Conservation (phyloP, 2,329 filamentous ascomycete species). For the Diaporthe humulicola region DNA sequence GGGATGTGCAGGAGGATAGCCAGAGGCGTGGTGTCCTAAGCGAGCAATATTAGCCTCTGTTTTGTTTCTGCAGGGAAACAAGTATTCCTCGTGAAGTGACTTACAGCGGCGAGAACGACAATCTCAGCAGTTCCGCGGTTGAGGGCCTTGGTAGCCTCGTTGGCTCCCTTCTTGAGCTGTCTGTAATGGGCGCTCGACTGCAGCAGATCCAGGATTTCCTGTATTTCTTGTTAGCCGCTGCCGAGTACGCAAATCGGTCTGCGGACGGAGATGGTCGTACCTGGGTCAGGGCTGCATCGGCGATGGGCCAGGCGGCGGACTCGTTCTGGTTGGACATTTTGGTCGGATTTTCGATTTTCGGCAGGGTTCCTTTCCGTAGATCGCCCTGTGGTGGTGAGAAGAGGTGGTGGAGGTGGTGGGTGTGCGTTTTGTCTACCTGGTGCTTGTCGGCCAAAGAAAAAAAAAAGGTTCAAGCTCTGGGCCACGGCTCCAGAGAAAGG, state of each 20-base stretch:
- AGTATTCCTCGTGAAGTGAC: background rate
- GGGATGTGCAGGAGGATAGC: conserved; percentile 92
- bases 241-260: conserved; percentile 59
- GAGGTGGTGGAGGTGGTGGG: conserved; percentile 16
- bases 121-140: conserved; percentile 93
- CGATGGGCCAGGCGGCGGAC: conserved; percentile 74
- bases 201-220: conserved; percentile 86
- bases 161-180: conserved; percentile 91
- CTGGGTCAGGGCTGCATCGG: conserved; percentile 64
- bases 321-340: conserved; percentile 50
- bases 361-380: conserved; percentile 74
- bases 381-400: conserved; percentile 60
- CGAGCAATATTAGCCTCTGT: background rate
- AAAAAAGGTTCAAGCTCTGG: conserved; percentile 23
- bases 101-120: conserved; percentile 77
- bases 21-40: conserved; percentile 81
- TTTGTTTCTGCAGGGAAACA: background rate
- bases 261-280: conserved; percentile 7
- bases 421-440: background rate
- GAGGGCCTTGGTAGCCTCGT: conserved; percentile 87
- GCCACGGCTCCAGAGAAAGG: conserved; percentile 19
- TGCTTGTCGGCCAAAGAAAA: conserved; percentile 5
- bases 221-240: conserved; percentile 46
- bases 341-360: conserved; percentile 19
- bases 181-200: conserved; percentile 78